Evolutionary conservation across 768 basidiomycete genomes (phyloP).

Genomic region (Psilocybe azurescens): DNA sequence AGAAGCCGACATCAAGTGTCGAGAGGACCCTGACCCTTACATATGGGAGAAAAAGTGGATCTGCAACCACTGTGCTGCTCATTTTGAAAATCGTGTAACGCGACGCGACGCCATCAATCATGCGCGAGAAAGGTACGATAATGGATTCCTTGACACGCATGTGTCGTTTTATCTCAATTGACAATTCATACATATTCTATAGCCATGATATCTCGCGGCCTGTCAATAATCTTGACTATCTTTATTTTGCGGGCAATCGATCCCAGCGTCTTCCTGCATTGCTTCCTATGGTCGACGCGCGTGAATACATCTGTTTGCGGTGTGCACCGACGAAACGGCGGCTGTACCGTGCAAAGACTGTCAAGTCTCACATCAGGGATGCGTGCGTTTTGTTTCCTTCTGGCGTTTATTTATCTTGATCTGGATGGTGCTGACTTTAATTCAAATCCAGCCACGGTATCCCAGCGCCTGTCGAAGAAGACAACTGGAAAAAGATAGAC

Average conservation of each 20-base stretch:
- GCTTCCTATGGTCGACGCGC: not conserved
- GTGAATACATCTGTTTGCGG: slow-evolving; percentile 2
- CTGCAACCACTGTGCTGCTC: slow-evolving; percentile 19
- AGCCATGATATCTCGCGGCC: slow-evolving; percentile 9
- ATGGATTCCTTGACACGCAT: not conserved
- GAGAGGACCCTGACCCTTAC: slow-evolving; percentile 11
- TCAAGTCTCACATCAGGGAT: slow-evolving; percentile 5
- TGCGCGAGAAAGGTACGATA: slow-evolving; percentile 4
- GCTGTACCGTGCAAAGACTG: not conserved
- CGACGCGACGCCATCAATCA: slow-evolving; percentile 14
- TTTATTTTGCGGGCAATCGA: slow-evolving; percentile 2
- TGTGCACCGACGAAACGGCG: slow-evolving; percentile 4
- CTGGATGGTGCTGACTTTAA: not conserved
- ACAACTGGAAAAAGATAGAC: slow-evolving; percentile 4
- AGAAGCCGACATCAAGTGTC: slow-evolving; percentile 13
- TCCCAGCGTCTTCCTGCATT: not conserved
- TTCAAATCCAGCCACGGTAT: slow-evolving; percentile 5
- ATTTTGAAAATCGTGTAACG: slow-evolving; percentile 17
- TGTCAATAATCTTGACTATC: slow-evolving; percentile 4
- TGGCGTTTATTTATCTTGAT: not conserved
- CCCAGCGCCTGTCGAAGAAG: not conserved
- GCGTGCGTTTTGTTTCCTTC: not conserved
- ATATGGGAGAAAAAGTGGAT: slow-evolving; percentile 15
- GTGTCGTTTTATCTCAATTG: not conserved
- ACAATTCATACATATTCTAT: not conserved